These are phyloP conservation scores for Podila verticillata DNA, from an alignment of 192 early-diverging fungal species.

Conservation along the genomic window DNA sequence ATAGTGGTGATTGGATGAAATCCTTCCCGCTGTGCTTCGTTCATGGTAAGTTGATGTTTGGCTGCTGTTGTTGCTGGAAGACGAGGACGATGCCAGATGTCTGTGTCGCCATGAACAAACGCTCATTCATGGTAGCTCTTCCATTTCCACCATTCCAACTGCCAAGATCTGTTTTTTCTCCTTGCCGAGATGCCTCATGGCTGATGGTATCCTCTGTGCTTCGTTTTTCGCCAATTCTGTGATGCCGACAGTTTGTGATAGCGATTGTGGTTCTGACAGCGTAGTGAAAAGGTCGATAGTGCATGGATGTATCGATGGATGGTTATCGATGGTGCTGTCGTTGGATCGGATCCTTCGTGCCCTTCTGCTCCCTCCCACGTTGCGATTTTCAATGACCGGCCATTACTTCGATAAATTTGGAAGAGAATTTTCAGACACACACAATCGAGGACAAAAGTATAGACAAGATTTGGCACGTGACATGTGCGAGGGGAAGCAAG, in stretches of 20 bases:
- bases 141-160: background rate
- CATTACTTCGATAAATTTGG: constrained; percentile 3
- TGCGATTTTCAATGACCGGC: background rate
- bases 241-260: background rate
- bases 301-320: constrained; percentile 1
- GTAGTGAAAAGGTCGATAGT: background rate
- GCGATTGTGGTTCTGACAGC: background rate
- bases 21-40: no score
- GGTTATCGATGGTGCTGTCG: background rate
- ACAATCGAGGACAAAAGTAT: background rate
- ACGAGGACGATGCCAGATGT: background rate
- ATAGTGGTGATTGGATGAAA: no score
- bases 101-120: background rate
- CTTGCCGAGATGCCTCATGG: no score
- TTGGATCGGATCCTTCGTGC: background rate
- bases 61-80: background rate
- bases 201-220: background rate
- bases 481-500: no score
- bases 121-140: background rate
- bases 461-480: background rate
- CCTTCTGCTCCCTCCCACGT: background rate
- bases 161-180: background rate
- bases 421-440: constrained; percentile 2
- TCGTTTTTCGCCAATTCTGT: background rate
- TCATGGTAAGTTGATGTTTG: no score